Evolutionary conservation across 768 basidiomycete species (phyloP).

Genomic region (Agaricus sinodeliciosus): DNA sequence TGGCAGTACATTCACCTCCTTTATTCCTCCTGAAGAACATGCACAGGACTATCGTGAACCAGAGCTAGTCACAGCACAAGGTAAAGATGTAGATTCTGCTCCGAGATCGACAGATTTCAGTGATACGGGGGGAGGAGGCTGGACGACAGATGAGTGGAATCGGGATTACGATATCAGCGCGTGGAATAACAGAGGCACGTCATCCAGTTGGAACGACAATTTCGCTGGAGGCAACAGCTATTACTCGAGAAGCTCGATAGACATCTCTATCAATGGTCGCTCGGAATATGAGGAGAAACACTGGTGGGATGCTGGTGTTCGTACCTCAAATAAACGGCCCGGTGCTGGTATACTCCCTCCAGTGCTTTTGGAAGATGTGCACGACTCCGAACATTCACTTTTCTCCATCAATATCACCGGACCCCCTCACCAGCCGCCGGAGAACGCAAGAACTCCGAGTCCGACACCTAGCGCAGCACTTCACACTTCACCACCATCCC

Average conservation of each 20-base stretch:
- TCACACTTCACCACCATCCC: conserved; percentile 27
- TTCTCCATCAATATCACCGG: conserved; percentile 47
- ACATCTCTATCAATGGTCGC: conserved; percentile 53
- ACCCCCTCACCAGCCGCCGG: conserved; percentile 10
- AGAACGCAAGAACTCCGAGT: conserved; percentile 10
- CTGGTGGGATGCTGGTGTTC: conserved; percentile 61
- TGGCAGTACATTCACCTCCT: conserved; percentile 30
- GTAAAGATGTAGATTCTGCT: conserved; percentile 27
- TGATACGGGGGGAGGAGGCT: conserved; percentile 12
- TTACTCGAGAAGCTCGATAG: conserved; percentile 18
- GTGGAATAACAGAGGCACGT: conserved; percentile 3
- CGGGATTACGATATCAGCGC: conserved; percentile 13
- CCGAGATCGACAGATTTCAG: conserved; percentile 35
- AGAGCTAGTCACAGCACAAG: conserved; percentile 43
- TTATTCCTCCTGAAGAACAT: conserved; percentile 23
- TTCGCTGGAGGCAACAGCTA: conserved; percentile 21
- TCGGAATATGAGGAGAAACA: conserved; percentile 50
- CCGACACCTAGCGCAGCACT: conserved; percentile 15
- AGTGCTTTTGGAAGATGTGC: conserved; percentile 57
- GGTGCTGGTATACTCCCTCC: conserved; percentile 69
- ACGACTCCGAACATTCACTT: conserved; percentile 67
- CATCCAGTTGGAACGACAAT: conserved; percentile 5
- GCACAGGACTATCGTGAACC: conserved; percentile 45
- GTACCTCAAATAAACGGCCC: conserved; percentile 44
- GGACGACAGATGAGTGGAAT: conserved; percentile 16